Evolutionary conservation across 192 early-diverging fungal species (phyloP).

Genomic region (Chytriomyces sp.): DNA sequence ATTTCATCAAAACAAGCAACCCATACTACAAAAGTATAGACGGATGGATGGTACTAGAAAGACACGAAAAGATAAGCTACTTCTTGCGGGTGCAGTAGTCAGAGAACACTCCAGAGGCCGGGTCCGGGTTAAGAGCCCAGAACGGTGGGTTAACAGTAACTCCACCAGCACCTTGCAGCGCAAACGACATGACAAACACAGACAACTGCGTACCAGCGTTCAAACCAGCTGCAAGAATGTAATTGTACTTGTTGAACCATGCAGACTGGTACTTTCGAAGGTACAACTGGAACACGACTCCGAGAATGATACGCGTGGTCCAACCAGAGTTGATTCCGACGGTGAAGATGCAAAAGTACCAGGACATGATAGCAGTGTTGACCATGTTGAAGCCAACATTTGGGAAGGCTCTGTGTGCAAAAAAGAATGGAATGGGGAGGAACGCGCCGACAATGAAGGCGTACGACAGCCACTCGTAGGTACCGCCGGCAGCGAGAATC

Average conservation of each 20-base stretch:
- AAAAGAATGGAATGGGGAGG: conserved; percentile 73
- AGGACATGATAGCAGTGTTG: conserved; percentile 70
- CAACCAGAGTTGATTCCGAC: conserved; percentile 27
- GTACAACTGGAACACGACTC: conserved; percentile 74
- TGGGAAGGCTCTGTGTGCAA: conserved; percentile 65
- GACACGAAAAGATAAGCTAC: too few species aligned
- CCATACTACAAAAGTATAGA: too few species aligned
- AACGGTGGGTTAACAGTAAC: neutral
- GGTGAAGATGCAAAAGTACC: conserved; percentile 54
- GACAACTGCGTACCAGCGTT: conserved; percentile 50
- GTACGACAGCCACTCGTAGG: conserved; percentile 52
- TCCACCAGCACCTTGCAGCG: neutral
- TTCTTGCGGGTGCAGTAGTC: conserved; percentile 2
- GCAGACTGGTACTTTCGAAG: conserved; percentile 66
- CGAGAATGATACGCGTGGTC: conserved; percentile 48
- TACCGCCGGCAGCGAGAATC: conserved; percentile 70
- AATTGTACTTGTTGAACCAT: conserved; percentile 70
- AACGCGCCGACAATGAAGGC: conserved; percentile 54
- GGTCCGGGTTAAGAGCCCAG: conserved; percentile 29
- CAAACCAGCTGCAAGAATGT: conserved; percentile 60
- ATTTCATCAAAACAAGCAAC: too few species aligned
- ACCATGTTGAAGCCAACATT: conserved; percentile 71
- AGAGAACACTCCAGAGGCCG: neutral
- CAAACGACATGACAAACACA: conserved; percentile 12
- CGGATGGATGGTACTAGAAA: too few species aligned